Evolutionary conservation across 208 protist genomes (phyloP).

Genomic region (Ichthyophonus hoferi): DNA sequence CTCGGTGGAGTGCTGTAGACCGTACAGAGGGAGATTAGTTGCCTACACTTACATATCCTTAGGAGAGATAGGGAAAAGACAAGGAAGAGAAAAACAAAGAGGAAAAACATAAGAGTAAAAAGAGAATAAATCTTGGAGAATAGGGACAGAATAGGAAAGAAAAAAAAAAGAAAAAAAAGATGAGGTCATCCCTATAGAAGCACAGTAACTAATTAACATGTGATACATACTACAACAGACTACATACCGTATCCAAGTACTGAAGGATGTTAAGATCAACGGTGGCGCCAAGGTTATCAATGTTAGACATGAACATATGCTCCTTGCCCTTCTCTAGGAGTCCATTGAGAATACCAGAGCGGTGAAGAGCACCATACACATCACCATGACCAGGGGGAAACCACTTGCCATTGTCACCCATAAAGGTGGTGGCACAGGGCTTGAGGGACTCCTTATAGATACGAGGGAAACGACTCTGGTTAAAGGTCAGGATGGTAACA

Average conservation of each 20-base stretch:
- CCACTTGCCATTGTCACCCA: conserved; percentile 21
- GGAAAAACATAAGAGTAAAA: too few relatives aligned
- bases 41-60: too few relatives aligned
- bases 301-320: conserved; percentile 97
- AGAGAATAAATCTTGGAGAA: too few relatives aligned
- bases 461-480: conserved; percentile 68
- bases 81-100: too few relatives aligned
- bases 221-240: too few relatives aligned
- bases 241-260: background rate
- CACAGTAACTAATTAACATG: too few relatives aligned
- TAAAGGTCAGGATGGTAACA: conserved; percentile 68
- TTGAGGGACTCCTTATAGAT: conserved; percentile 65
- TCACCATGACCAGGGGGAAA: conserved; percentile 98
- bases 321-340: conserved; percentile 77
- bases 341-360: conserved; percentile 70
- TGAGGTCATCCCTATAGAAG: too few relatives aligned
- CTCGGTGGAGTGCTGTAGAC: conserved; percentile 58
- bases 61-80: too few relatives aligned
- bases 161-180: too few relatives aligned
- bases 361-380: conserved; percentile 85
- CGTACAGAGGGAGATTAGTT: too few relatives aligned
- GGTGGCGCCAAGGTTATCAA: conserved; percentile 96
- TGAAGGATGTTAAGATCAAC: conserved; percentile 63
- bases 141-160: too few relatives aligned
- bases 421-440: conserved; percentile 54